Base-by-base conservation (phyloP, 2,329 filamentous ascomycete genomes). In the Coniochaeta sp. region DNA sequence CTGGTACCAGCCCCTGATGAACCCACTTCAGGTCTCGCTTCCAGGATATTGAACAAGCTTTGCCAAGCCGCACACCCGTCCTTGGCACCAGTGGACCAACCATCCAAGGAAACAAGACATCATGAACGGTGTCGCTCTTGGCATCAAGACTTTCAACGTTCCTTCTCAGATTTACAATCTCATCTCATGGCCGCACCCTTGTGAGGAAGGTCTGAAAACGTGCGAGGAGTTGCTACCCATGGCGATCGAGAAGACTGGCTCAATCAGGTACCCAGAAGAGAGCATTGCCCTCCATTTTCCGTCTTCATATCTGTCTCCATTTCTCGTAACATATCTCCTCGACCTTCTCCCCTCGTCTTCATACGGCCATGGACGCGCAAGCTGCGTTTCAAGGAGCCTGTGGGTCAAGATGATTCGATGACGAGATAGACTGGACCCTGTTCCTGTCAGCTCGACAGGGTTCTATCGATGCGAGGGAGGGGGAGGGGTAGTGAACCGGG, bases 31-130 rank as follows among this genome's bases (percentile, higher is more conserved):
- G 32, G 32, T 16, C 32, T 35, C 7, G 16, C 33, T 38, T 38
- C 33, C 33, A 42, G 22, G 16, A 22, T 14, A 32, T 40, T 33
- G 45, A 51, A 51, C 45, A 53, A 51, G 48, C 49, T 48, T 53
- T 53, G 52, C 52, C 52, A 53, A 53, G 52, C 26, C 13, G 20
- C 18, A 26, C 18, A 42, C 26, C 38, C 13, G 18, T 24, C 16
- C 38, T 42, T 42, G 38, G 38, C 38, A 22, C 38, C 38, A 42
- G 26, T 18, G 12, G 18, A 22, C 22, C 18, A 4, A 22, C 18
- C 16, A 10, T 20, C 12, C 33, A 10, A 42, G 14, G 38, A 22
- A 16, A 12, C 20, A 42, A 18, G 38, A 42, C 38, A 42, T 42
- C 22, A 26, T 42, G n/a, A 12, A 5, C 18, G 10, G 22, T 42